phyloP scores from a whole-genome alignment of 495 filamentous ascomycete species.

The Penicillium steckii region DNA sequence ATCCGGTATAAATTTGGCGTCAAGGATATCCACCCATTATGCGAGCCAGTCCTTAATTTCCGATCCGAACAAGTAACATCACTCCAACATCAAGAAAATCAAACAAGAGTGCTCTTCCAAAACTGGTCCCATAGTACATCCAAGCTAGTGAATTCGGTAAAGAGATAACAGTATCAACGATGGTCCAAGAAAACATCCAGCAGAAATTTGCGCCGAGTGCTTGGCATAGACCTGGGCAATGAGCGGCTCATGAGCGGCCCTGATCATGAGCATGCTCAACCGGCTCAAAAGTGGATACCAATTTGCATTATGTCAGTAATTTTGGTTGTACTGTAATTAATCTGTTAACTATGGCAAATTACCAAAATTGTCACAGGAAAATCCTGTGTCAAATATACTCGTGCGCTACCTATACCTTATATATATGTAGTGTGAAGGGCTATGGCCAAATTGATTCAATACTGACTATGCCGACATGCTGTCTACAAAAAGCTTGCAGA shows the following conservation, averaged over 20 bases:
- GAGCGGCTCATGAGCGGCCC: too few species aligned
- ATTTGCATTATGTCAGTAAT: too few species aligned
- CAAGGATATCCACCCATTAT: not conserved
- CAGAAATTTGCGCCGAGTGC: constrained; percentile 62
- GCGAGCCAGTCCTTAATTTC: not conserved
- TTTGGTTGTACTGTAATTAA: too few species aligned
- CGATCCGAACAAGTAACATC: constrained; percentile 2
- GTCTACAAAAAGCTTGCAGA: not conserved
- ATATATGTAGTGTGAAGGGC: not conserved
- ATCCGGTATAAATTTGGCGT: too few species aligned
- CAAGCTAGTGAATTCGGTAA: constrained; percentile 57
- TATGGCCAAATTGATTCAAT: not conserved
- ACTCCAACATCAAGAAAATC: constrained; percentile 48
- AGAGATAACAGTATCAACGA: constrained; percentile 50
- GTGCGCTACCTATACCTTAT: too few species aligned
- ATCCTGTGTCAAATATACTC: too few species aligned
- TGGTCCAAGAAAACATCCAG: constrained; percentile 71
- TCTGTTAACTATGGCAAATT: too few species aligned
- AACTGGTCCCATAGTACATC: constrained; percentile 66
- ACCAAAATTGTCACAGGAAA: too few species aligned
- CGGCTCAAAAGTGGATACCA: too few species aligned
- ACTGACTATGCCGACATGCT: not conserved
- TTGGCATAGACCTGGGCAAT: too few species aligned
- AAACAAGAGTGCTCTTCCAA: constrained; percentile 70
- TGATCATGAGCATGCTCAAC: too few species aligned